Conservation (phyloP, 495 filamentous ascomycete species). For the Tuber calosporum region DNA sequence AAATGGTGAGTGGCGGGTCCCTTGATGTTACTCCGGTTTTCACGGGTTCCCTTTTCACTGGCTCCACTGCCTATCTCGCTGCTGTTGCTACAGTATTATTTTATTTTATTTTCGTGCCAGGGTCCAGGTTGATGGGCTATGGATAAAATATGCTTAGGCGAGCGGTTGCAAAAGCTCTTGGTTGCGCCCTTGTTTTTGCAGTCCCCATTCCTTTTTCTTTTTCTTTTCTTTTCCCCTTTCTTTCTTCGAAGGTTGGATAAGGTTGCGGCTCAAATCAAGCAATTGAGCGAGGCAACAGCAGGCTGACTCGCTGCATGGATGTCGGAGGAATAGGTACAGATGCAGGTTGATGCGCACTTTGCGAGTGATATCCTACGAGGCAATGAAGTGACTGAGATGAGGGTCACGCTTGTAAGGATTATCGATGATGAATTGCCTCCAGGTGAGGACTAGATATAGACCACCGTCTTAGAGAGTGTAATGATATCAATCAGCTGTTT, state of each 20-base stretch:
- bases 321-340: constrained; percentile 62
- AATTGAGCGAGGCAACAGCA: constrained; percentile 17
- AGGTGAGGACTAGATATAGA: constrained; percentile 67
- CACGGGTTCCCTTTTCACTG: constrained; percentile 17
- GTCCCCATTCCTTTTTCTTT: constrained; percentile 16
- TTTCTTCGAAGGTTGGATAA: constrained; percentile 13
- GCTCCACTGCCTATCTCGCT: background rate
- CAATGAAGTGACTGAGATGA: constrained; percentile 95
- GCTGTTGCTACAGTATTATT: background rate
- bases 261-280: constrained; percentile 34
- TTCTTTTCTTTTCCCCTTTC: constrained; percentile 20
- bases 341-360: constrained; percentile 97
- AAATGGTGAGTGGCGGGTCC: constrained; percentile 63
- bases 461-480: background rate
- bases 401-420: constrained; percentile 82
- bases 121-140: background rate
- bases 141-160: constrained; percentile 7
- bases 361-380: constrained; percentile 89
- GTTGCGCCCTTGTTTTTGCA: constrained; percentile 3
- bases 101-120: constrained; percentile 7
- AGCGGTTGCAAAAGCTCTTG: background rate
- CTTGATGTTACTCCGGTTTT: constrained; percentile 12
- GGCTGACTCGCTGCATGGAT: constrained; percentile 33
- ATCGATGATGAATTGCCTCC: constrained; percentile 97
- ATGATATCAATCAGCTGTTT: background rate